Conservation (phyloP, 148 eudicot species). For the Rhododendron ferrugineum region DNA sequence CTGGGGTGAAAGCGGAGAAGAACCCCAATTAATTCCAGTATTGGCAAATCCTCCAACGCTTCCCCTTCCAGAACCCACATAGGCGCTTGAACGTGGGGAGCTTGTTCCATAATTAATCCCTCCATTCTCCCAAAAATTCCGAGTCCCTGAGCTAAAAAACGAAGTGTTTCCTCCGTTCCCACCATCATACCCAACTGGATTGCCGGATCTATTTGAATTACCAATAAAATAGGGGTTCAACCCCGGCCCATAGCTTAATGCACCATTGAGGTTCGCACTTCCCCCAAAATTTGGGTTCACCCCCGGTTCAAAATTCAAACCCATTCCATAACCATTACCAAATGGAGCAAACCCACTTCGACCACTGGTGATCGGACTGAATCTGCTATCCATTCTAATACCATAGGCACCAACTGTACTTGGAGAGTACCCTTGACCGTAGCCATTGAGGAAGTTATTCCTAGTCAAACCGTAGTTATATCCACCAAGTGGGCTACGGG, state of each 20-base stretch:
- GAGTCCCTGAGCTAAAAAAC: slow-evolving; percentile 22
- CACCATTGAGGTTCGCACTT: slow-evolving; percentile 20
- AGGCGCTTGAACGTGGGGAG: slow-evolving; percentile 14
- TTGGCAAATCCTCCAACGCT: slow-evolving; percentile 20
- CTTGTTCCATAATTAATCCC: slow-evolving; percentile 19
- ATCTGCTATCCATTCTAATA: slow-evolving; percentile 58
- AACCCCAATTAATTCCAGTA: slow-evolving; percentile 36
- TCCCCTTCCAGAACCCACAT: slow-evolving; percentile 20
- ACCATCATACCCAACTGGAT: slow-evolving; percentile 23
- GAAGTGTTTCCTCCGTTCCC: slow-evolving; percentile 26
- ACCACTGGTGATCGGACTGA: slow-evolving; percentile 37
- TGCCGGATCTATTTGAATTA: slow-evolving; percentile 30
- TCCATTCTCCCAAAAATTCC: slow-evolving; percentile 28
- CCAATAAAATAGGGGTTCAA: slow-evolving; percentile 25
- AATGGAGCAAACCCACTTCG: slow-evolving; percentile 49
- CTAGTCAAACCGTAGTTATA: slow-evolving; percentile 21
- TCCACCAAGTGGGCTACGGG: slow-evolving; percentile 26
- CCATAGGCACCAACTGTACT: slow-evolving; percentile 53
- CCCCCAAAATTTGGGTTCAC: slow-evolving; percentile 44
- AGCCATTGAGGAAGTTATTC: slow-evolving; percentile 22
- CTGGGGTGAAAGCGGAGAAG: slow-evolving; percentile 36
- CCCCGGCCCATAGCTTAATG: slow-evolving; percentile 29
- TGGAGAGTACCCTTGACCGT: slow-evolving; percentile 48
- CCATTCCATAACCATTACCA: slow-evolving; percentile 44
- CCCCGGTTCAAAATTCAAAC: slow-evolving; percentile 48